Conservation (phyloP, 805 yeast species). For the Sugiyamaella lignohabitans region DNA sequence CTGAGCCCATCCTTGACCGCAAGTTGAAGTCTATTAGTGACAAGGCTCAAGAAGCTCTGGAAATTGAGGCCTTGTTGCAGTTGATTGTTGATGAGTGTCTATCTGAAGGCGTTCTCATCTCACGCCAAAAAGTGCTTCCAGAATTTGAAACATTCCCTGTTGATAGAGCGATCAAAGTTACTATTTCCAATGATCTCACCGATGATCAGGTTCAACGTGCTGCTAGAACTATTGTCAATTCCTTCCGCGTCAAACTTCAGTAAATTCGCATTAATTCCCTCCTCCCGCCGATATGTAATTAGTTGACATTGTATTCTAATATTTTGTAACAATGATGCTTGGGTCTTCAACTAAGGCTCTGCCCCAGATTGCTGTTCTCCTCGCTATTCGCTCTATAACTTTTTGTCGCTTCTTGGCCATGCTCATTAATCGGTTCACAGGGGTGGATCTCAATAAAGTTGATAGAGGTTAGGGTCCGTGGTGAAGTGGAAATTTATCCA, state of each 20-base stretch:
- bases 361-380: no score
- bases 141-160: slow-evolving; percentile 71
- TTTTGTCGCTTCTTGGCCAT: no score
- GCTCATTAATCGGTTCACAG: no score
- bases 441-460: no score
- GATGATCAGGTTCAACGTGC: slow-evolving; percentile 41
- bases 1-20: slow-evolving; percentile 25
- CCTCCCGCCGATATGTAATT: no score
- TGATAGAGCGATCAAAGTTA: slow-evolving; percentile 52
- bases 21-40: slow-evolving; percentile 2
- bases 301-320: no score
- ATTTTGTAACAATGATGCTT: no score
- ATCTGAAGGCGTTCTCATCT: slow-evolving; percentile 49
- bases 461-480: no score
- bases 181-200: slow-evolving; percentile 38
- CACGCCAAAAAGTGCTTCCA: slow-evolving; percentile 56
- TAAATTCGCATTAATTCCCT: no score
- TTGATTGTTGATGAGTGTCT: slow-evolving; percentile 54
- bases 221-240: slow-evolving; percentile 32
- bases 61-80: slow-evolving; percentile 58
- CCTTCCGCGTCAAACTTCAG: slow-evolving; percentile 9
- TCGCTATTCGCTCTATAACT: no score
- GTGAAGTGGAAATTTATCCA: no score
- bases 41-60: slow-evolving; percentile 27
- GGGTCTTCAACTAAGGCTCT: no score